These are phyloP conservation scores for Naganishia sp. DNA, from an alignment of 1,284 basidiomycete species.

Conservation along the genomic window DNA sequence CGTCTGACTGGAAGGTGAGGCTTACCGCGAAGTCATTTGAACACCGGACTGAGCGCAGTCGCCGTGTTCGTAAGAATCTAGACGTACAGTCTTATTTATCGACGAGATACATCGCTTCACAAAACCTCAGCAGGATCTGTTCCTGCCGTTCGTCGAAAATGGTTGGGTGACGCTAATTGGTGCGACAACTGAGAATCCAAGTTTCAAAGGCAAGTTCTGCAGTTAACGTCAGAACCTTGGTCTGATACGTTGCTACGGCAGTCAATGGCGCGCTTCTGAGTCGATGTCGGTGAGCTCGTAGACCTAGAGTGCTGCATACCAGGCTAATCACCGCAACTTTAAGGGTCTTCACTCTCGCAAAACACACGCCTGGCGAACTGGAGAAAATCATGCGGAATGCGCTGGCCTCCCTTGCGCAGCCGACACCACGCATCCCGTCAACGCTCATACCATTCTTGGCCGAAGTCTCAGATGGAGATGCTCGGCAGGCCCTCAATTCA, in stretches of 20 bases:
- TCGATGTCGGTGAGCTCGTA: constrained; percentile 67
- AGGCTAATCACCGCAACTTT: constrained; percentile 40
- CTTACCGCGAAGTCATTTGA: neutral
- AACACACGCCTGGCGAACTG: constrained; percentile 46
- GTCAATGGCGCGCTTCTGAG: constrained; percentile 74
- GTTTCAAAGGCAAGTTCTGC: constrained; percentile 62
- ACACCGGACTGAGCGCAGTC: neutral
- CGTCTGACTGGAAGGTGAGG: constrained; percentile 61
- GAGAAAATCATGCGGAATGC: constrained; percentile 49
- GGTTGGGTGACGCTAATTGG: constrained; percentile 79
- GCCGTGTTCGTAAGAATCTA: constrained; percentile 9
- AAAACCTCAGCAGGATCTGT: constrained; percentile 79
- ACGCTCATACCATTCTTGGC: constrained; percentile 59
- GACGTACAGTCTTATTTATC: constrained; percentile 67
- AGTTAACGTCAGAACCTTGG: no score
- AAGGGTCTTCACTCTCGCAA: constrained; percentile 49
- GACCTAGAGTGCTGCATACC: constrained; percentile 47
- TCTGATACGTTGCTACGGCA: neutral
- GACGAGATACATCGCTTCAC: constrained; percentile 89
- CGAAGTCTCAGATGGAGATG: constrained; percentile 57
- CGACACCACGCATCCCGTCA: constrained; percentile 50
- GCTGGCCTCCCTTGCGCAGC: constrained; percentile 43
- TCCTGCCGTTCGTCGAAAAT: constrained; percentile 76
- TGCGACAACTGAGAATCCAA: constrained; percentile 90
- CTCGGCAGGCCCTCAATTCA: constrained; percentile 55